Percentiles rank a stretch among this genome's conserved stretches.
These are phyloP conservation scores for Apiospora koreana DNA, from an alignment of 2,329 filamentous ascomycete genomes.

Conservation along the genomic window DNA sequence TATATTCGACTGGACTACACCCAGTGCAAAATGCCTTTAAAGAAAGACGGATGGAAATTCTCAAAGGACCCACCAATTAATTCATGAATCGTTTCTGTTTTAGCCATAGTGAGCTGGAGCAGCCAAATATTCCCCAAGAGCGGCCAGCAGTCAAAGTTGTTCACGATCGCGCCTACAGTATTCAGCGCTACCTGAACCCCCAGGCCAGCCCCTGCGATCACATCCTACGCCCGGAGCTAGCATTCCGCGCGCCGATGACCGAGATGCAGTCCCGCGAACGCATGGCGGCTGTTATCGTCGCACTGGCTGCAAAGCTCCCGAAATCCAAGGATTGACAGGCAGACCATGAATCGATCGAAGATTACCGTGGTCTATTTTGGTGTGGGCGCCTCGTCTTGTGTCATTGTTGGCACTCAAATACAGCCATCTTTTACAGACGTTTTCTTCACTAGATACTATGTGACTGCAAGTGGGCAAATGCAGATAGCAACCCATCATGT, in stretches of 20 bases:
- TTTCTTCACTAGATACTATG: no score
- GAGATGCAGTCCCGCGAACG: not conserved
- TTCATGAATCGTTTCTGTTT: not conserved
- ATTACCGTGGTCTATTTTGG: not conserved
- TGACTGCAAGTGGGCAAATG: no score
- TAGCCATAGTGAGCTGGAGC: not conserved
- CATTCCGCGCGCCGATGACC: slow-evolving; percentile 12
- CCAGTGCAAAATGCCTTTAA: not conserved
- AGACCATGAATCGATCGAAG: no score
- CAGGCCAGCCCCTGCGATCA: slow-evolving; percentile 18
- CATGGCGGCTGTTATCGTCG: not conserved
- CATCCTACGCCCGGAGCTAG: slow-evolving; percentile 6
- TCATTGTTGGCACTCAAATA: not conserved
- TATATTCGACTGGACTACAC: not conserved
- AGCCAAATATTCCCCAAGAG: slow-evolving; percentile 5
- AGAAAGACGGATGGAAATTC: no score
- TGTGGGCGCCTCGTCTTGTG: not conserved
- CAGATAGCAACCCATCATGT: no score
- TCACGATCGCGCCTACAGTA: slow-evolving; percentile 4
- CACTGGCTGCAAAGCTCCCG: not conserved
- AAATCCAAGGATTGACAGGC: not conserved
- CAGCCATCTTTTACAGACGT: no score
- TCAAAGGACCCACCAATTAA: not conserved
- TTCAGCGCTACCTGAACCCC: slow-evolving; percentile 7
- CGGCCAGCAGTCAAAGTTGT: slow-evolving; percentile 12